Percentiles rank a stretch among this genome's conserved stretches.
Conservation (phyloP, 1,284 basidiomycete species). For the Leccinum huronense region DNA sequence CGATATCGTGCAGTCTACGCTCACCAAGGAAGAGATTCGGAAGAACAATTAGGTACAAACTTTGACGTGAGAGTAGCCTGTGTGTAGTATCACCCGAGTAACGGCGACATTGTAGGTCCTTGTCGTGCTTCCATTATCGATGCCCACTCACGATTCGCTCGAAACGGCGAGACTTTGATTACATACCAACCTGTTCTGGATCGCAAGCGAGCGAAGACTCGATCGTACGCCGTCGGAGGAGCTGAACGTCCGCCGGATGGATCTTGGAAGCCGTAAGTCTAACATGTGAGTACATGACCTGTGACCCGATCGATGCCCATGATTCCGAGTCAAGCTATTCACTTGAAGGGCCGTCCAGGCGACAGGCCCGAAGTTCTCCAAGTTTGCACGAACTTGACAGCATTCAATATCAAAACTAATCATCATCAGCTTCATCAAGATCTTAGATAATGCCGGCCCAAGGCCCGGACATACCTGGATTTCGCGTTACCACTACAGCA, state of each 20-base stretch:
- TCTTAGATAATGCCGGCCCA: conserved; percentile 4
- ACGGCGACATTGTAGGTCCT: neutral
- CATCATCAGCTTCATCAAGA: conserved; percentile 1
- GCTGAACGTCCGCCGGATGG: conserved; percentile 1
- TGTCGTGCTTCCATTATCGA: neutral
- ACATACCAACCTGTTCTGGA: neutral
- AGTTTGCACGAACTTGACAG: neutral
- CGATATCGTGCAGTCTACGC: neutral
- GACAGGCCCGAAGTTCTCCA: neutral
- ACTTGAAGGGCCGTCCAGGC: neutral
- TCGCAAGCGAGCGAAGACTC: neutral
- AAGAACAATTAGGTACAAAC: neutral
- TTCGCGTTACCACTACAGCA: conserved; percentile 12
- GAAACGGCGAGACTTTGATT: neutral
- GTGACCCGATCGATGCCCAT: neutral
- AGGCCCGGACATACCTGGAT: conserved; percentile 5
- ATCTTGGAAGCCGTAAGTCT: neutral
- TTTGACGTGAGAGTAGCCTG: neutral
- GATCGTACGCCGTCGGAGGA: neutral
- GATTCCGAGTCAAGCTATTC: neutral
- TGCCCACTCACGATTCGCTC: neutral
- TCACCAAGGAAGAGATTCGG: neutral
- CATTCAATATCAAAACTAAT: neutral
- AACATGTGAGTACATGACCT: neutral
- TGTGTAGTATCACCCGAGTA: neutral